Base-by-base conservation (phyloP, 495 filamentous ascomycete genomes). In the Pyrenopolyporus hunteri region DNA sequence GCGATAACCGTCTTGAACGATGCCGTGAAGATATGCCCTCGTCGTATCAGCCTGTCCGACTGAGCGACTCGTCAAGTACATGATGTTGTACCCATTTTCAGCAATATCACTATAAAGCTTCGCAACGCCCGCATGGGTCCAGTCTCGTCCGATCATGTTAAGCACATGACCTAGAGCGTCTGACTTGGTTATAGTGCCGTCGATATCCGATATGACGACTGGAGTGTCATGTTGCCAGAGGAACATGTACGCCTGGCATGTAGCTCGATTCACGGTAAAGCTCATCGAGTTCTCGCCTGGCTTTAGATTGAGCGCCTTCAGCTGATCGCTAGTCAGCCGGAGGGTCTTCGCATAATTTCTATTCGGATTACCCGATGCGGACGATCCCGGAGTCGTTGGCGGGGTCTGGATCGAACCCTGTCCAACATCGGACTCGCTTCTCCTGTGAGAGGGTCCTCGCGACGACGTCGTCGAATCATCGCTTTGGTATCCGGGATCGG, bases 171-270 rank as follows among this genome's bases (percentile, higher is more conserved):
- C 94, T 13, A 98, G 79, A 4, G 93, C 94, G 78, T 99, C 94
- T 4, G 93, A 97, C 78, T 98, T 99, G 40, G 94, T 99, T 64
- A 99, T 99, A 16, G 94, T 99, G 17, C 94, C 94, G 76, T 99
- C 94, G 64, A 99, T 97, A 75, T 99, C 94, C 9, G 93, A 97
- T 60, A 99, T 97, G 19, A 99, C 93, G 44, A 97, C 92, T 0
- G 94, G 95, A 0, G 85, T 87, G 62, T 94, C 89, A 56, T 93
- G 83, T 63, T 82, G 87, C 94, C 94, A 98, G 51, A 93, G 81
- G 65, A 89, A 99, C 89, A 99, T 97, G 60, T 81, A 87, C 1
- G 92, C 95, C 28, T 85, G 84, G 75, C 95, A 98, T 0, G 89
- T 96, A 1, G 95, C 93, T 56, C 89, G 82, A 73, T 97, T 97